These are phyloP conservation scores for Fonsecaea monophora DNA, from an alignment of 2,329 filamentous ascomycete species.

Conservation along the genomic window DNA sequence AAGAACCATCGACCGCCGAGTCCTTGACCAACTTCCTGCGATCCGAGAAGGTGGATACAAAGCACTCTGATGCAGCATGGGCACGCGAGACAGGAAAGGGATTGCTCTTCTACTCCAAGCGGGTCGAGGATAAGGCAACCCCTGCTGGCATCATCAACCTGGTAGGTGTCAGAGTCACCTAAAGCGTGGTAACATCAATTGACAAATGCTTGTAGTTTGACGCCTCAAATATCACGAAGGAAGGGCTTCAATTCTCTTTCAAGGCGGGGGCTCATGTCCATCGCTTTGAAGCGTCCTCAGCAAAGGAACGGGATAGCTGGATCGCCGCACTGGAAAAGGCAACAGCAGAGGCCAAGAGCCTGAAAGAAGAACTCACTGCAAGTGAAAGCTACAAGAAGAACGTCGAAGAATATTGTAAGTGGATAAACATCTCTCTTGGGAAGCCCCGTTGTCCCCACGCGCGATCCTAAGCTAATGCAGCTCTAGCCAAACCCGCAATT, in stretches of 20 bases:
- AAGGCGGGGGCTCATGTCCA: constrained; percentile 88
- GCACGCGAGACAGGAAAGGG: constrained; percentile 93
- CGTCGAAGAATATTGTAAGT: constrained; percentile 72
- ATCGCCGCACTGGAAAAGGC: constrained; percentile 81
- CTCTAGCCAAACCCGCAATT: constrained; percentile 53
- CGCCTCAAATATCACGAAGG: constrained; percentile 73
- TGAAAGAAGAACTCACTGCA: constrained; percentile 73
- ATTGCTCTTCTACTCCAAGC: constrained; percentile 88
- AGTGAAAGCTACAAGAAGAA: constrained; percentile 89
- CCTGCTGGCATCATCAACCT: constrained; percentile 85
- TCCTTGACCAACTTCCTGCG: constrained; percentile 79
- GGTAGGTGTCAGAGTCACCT: constrained; percentile 60
- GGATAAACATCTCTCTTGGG: constrained; percentile 28
- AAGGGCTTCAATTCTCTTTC: constrained; percentile 84
- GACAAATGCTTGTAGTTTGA: constrained; percentile 59
- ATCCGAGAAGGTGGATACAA: constrained; percentile 81
- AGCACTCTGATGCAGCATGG: constrained; percentile 82
- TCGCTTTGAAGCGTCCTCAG: constrained; percentile 80
- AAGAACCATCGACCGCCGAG: constrained; percentile 75
- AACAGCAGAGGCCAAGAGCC: constrained; percentile 82
- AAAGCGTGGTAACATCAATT: constrained; percentile 15
- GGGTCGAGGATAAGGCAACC: constrained; percentile 77
- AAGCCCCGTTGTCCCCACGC: constrained; percentile 13
- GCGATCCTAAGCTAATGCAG: constrained; percentile 41
- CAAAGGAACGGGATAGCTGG: constrained; percentile 90